A percentile compares a stretch with the other conserved stretches of the same genome.
phyloP scores from a whole-genome alignment of 495 filamentous ascomycete genomes.

The Podospora fimiseda region DNA sequence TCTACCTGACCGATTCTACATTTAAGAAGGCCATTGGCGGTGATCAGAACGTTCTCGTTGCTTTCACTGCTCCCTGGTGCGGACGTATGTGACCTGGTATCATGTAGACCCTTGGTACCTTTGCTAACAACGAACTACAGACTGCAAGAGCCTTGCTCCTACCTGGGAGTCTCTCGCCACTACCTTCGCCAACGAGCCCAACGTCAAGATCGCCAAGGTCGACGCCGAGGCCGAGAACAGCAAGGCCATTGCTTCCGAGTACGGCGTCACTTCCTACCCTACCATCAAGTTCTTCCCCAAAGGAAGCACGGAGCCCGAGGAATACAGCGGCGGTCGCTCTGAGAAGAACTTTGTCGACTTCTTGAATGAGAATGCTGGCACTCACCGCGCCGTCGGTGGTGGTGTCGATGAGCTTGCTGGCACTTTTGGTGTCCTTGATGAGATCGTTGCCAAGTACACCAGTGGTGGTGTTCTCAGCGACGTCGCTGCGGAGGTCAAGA shows the following conservation, averaged over 20 bases:
- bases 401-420: conserved; percentile 74
- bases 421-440: conserved; percentile 70
- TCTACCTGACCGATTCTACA: conserved; percentile 68
- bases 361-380: conserved; percentile 85
- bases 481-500: conserved; percentile 58
- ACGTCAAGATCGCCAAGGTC: conserved; percentile 85
- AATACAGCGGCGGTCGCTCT: conserved; percentile 71
- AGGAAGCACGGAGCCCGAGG: conserved; percentile 65
- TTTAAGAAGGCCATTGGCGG: conserved; percentile 75
- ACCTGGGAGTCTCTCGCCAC: conserved; percentile 81
- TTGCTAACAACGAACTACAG: conserved; percentile 44
- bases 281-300: conserved; percentile 98
- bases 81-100: conserved; percentile 63
- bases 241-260: conserved; percentile 67
- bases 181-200: conserved; percentile 70
- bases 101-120: neutral
- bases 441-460: conserved; percentile 60
- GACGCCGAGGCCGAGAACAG: conserved; percentile 83
- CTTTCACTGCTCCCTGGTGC: conserved; percentile 96
- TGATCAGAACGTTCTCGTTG: conserved; percentile 87
- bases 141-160: conserved; percentile 94
- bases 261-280: conserved; percentile 79
- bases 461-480: conserved; percentile 51
- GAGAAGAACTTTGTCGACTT: conserved; percentile 73
- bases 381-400: conserved; percentile 77